Conservation (phyloP, 2,329 filamentous ascomycete species). For the Dactylellina parvicollis region DNA sequence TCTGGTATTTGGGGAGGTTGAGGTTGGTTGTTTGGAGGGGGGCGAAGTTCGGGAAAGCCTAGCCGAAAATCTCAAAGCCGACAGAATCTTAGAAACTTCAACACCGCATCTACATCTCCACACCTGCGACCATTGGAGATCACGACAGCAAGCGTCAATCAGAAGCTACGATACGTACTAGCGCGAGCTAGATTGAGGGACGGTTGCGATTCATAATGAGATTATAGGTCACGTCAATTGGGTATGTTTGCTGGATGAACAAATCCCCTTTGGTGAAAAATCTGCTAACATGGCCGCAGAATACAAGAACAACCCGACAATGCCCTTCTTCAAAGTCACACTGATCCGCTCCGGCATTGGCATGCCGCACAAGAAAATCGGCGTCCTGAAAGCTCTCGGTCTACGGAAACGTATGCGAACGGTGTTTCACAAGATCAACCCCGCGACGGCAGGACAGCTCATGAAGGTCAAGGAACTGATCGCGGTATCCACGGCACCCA, state of each 20-base stretch:
- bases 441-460: constrained; percentile 86
- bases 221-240: constrained; percentile 27
- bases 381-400: constrained; percentile 84
- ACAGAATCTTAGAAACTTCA: background rate
- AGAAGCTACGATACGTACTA: background rate
- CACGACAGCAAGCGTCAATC: background rate
- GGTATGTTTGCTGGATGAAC: no score
- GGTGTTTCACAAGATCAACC: constrained; percentile 86
- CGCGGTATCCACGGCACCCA: constrained; percentile 78
- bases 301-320: constrained; percentile 60
- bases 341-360: constrained; percentile 90
- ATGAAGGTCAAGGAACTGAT: constrained; percentile 95
- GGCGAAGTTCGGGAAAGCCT: constrained; percentile 17
- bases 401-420: constrained; percentile 84
- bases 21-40: background rate
- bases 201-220: constrained; percentile 8
- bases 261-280: background rate
- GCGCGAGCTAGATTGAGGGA: background rate
- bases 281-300: constrained; percentile 2
- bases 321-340: constrained; percentile 90
- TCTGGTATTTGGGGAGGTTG: constrained; percentile 7
- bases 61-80: constrained; percentile 36
- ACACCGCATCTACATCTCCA: background rate
- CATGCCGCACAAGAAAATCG: constrained; percentile 79
- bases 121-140: background rate